A percentile compares a stretch with the other conserved stretches of the same genome.
phyloP scores from a whole-genome alignment of 2,329 filamentous ascomycete species.

The Triangularia verruculosa region DNA sequence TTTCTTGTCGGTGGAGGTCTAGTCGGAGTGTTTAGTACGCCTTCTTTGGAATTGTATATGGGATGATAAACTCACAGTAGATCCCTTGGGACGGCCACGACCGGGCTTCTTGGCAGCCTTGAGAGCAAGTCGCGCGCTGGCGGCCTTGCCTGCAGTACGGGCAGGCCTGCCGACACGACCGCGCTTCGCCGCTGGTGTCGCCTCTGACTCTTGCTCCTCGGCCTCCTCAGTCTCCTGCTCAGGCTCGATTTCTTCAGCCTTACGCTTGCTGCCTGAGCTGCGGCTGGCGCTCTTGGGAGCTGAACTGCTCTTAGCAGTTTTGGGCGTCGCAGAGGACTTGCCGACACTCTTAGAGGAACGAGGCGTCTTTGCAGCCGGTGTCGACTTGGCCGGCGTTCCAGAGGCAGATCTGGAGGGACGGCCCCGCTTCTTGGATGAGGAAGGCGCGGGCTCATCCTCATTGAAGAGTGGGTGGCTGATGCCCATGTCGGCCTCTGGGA shows the following conservation, averaged over 20 bases:
- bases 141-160: conserved; percentile 15
- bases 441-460: not conserved
- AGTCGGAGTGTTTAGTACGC: conserved; percentile 1
- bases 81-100: conserved; percentile 21
- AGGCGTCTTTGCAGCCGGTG: conserved; percentile 13
- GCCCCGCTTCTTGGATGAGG: conserved; percentile 26
- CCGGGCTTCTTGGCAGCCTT: conserved; percentile 24
- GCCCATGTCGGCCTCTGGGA: conserved; percentile 10
- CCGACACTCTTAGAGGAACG: conserved; percentile 19
- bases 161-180: conserved; percentile 18
- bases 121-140: conserved; percentile 26
- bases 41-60: too few species aligned
- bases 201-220: conserved; percentile 12
- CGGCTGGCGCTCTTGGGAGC: conserved; percentile 18
- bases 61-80: conserved; percentile 15
- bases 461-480: not conserved
- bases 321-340: not conserved
- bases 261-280: conserved; percentile 30
- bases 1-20: conserved; percentile 16
- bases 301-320: conserved; percentile 1
- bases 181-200: conserved; percentile 23
- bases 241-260: conserved; percentile 22
- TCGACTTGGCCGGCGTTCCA: conserved; percentile 22
- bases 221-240: conserved; percentile 3
- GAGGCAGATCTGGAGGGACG: conserved; percentile 23